Percentiles rank a stretch among this genome's conserved stretches.
Conservation (phyloP, 306 rosid species). For the Comarum palustre region DNA sequence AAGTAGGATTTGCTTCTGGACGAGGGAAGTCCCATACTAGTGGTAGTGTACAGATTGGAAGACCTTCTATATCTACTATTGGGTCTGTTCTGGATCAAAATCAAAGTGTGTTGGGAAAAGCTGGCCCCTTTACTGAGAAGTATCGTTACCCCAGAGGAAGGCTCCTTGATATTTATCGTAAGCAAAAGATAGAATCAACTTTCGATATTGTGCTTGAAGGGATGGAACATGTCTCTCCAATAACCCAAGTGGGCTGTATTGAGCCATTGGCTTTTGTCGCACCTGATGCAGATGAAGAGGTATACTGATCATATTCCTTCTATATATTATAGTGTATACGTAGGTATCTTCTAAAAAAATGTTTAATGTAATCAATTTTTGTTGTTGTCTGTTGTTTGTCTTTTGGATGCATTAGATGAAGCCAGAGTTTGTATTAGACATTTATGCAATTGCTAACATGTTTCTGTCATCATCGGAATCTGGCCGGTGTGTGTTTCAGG, state of each 20-base stretch:
- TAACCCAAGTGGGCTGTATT: constrained; percentile 38
- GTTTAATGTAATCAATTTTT: background rate
- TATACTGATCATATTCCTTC: constrained; percentile 21
- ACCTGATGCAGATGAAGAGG: constrained; percentile 68
- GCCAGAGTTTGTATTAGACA: background rate
- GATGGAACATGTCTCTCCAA: constrained; percentile 42
- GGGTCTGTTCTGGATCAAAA: constrained; percentile 39
- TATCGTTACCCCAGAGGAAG: constrained; percentile 68
- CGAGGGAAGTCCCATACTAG: constrained; percentile 54
- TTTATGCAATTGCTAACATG: constrained; percentile 7
- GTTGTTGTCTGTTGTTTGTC: background rate
- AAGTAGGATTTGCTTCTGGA: constrained; percentile 54
- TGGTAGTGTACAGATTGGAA: constrained; percentile 44
- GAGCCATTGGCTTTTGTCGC: constrained; percentile 66
- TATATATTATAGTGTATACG: background rate
- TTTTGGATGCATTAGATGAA: background rate
- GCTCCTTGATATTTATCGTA: constrained; percentile 70
- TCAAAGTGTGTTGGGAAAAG: constrained; percentile 42
- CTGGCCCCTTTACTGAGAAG: constrained; percentile 30
- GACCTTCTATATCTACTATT: constrained; percentile 36
- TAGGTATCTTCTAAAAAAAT: background rate
- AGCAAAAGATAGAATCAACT: constrained; percentile 38
- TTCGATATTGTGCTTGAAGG: constrained; percentile 42
- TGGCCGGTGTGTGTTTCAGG: constrained; percentile 42
- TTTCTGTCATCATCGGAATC: constrained; percentile 9